A percentile compares a stretch with the other conserved stretches of the same genome.
Conservation (phyloP, 495 filamentous ascomycete genomes). For the Mycothermus thermophilus region DNA sequence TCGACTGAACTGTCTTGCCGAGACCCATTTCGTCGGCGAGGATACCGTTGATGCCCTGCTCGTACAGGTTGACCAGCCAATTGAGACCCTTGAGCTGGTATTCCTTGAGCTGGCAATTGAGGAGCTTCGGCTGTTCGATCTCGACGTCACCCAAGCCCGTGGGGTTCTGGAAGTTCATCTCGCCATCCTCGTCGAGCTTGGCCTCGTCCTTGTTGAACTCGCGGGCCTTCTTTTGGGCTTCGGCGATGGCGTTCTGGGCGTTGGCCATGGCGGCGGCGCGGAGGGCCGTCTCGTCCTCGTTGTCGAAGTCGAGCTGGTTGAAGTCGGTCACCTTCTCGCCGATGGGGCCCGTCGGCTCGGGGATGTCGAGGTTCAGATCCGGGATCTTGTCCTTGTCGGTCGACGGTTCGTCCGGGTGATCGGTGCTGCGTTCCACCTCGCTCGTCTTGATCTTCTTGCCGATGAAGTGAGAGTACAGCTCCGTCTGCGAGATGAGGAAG, state of each 20-base stretch:
- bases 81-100: conserved; percentile 98
- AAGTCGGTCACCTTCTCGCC: conserved; percentile 74
- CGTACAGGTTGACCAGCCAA: conserved; percentile 97
- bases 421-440: conserved; percentile 78
- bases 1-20: conserved; percentile 96
- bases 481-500: conserved; percentile 97
- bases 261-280: conserved; percentile 82
- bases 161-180: conserved; percentile 99
- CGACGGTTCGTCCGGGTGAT: conserved; percentile 53
- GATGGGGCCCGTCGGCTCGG: conserved; percentile 42
- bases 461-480: conserved; percentile 98
- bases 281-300: conserved; percentile 74
- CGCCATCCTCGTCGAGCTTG: conserved; percentile 65
- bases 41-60: conserved; percentile 99
- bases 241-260: conserved; percentile 88
- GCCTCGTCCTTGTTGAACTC: conserved; percentile 67
- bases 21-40: conserved; percentile 99
- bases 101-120: conserved; percentile 88
- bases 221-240: conserved; percentile 83
- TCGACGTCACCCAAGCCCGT: conserved; percentile 86
- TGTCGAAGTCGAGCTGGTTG: conserved; percentile 90
- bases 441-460: conserved; percentile 97
- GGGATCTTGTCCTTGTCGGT: conserved; percentile 29
- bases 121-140: conserved; percentile 85
- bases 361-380: conserved; percentile 38